These are phyloP conservation scores for Jackrogersella multiformis DNA, from an alignment of 495 filamentous ascomycete species.

Conservation along the genomic window DNA sequence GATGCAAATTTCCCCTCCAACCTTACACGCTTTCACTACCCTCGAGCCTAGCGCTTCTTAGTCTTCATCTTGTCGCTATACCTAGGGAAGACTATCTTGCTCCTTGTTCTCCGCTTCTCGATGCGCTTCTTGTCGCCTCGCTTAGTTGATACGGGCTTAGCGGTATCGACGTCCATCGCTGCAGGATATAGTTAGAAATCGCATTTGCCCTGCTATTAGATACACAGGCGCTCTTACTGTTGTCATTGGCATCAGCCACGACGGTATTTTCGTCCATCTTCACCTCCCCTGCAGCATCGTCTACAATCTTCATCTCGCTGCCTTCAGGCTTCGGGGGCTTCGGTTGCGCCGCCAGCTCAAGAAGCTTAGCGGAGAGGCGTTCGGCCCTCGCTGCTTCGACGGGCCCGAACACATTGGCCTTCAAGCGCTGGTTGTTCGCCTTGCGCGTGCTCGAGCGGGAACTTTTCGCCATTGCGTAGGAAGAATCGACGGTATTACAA, in stretches of 20 bases:
- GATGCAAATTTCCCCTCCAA: constrained; percentile 4
- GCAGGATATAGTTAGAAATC: constrained; percentile 32
- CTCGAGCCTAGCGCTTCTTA: constrained; percentile 47
- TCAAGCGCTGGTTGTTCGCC: constrained; percentile 78
- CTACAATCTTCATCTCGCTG: constrained; percentile 35
- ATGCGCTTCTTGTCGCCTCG: constrained; percentile 50
- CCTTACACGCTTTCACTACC: neutral
- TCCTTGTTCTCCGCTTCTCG: constrained; percentile 60
- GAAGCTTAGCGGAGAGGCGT: constrained; percentile 80
- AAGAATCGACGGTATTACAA: neutral
- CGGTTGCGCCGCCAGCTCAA: constrained; percentile 76
- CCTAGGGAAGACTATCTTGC: constrained; percentile 62
- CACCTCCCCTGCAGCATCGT: constrained; percentile 44
- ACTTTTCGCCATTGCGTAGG: constrained; percentile 80
- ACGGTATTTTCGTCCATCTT: constrained; percentile 46
- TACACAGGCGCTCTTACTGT: constrained; percentile 45
- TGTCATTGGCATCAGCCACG: constrained; percentile 27
- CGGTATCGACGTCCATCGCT: constrained; percentile 60
- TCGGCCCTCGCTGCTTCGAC: constrained; percentile 77
- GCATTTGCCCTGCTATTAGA: neutral
- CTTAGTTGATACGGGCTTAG: constrained; percentile 45
- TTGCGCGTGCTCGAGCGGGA: constrained; percentile 77
- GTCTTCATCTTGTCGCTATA: constrained; percentile 57
- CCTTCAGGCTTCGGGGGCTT: constrained; percentile 54
- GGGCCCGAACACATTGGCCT: constrained; percentile 80